Base-by-base conservation (phyloP, 2,329 filamentous ascomycete genomes). In the Nemania sp. region DNA sequence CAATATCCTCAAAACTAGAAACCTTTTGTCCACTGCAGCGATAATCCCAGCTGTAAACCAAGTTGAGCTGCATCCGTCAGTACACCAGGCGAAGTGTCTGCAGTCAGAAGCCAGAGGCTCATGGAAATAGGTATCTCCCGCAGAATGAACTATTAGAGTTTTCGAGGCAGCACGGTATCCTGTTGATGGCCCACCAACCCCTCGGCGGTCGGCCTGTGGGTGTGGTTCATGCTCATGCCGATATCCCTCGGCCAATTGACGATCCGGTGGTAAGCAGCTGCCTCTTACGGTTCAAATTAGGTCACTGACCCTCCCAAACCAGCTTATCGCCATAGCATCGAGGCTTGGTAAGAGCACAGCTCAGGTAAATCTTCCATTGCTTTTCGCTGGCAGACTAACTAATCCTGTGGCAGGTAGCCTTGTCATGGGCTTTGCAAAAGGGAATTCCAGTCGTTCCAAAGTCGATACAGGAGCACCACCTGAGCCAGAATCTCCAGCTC, bases 11-110 rank as follows among this genome's bases (percentile, higher is more conserved):
- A 60, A 57, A 39, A 46, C 26, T 2, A 49, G 37, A 15, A 56
- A 53, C n/a, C 44, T 54, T 17, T 22, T 57, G 17, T 24, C 33
- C 26, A 49, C 30, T 19, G 57, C 54, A 36, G 26, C 43, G 17
- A 57, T 55, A 39, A 28, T 49, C 24, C 48, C 54, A 28, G 57
- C 54, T 12, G 54, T 60, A 24, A 57, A 57, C 39, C 48, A 60
- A 44, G 39, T 55, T 31, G 54, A 60, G 43, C 34, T 57, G 6
- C 47, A 60, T 31, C 54, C 54, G 54, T 60, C 40, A 40, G 49
- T 57, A 36, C 33, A 47, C 20, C 28, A 34, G 46, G 43, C 30
- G 17, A 36, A 37, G 34, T 36, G 43, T 20, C 33, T 42, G 40
- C n/a, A 36, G 42, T 46, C 34, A 39, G 39, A 26, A 26, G 36